A percentile compares a stretch with the other conserved stretches of the same genome.
These are phyloP conservation scores for Backusella australiensis DNA, from an alignment of 192 early-diverging fungal species.

Conservation along the genomic window DNA sequence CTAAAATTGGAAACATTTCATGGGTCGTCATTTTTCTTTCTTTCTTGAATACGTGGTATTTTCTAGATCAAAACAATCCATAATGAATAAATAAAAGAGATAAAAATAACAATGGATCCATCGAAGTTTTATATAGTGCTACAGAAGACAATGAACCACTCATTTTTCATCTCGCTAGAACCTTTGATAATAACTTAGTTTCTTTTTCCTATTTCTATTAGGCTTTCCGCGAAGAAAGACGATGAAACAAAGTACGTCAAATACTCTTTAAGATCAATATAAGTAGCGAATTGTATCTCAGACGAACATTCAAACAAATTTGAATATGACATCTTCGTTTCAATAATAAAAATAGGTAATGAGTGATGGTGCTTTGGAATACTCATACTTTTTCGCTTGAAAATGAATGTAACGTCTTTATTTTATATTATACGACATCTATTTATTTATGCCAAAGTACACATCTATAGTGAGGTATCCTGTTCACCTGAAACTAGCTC, in stretches of 20 bases:
- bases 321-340: background rate
- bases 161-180: no score
- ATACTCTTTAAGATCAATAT: background rate
- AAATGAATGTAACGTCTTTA: background rate
- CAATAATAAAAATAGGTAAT: background rate
- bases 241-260: background rate
- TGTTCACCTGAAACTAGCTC: background rate
- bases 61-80: background rate
- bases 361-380: background rate
- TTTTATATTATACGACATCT: background rate
- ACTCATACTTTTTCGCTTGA: background rate
- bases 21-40: background rate
- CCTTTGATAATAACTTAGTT: no score
- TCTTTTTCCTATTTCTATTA: background rate
- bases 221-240: background rate
- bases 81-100: no score
- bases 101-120: no score
- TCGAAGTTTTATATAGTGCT: no score
- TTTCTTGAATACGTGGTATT: background rate
- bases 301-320: background rate
- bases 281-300: background rate
- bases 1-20: slow-evolving; percentile 3
- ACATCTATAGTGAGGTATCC: background rate
- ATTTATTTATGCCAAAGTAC: background rate
- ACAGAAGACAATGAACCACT: no score